Conservation (phyloP, 306 rosid genomes). For the Oxytropis ochrocephala region DNA sequence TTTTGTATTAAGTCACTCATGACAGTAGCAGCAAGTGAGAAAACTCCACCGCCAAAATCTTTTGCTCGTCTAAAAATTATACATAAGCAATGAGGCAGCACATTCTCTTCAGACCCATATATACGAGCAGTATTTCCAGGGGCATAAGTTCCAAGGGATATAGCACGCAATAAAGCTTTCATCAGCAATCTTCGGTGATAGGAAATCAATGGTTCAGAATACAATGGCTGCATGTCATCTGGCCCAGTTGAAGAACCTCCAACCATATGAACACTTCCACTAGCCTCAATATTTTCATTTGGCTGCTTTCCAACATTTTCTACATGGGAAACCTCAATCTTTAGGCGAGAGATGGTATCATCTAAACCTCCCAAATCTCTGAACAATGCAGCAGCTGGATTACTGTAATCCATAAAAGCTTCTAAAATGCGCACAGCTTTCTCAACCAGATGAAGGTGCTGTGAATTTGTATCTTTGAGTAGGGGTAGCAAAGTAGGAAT, state of each 20-base stretch:
- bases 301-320: conserved; percentile 70
- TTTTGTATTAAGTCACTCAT: conserved; percentile 96
- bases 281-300: conserved; percentile 46
- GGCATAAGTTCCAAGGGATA: conserved; percentile 91
- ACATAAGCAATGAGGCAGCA: conserved; percentile 79
- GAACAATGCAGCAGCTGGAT: conserved; percentile 90
- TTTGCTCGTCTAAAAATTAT: conserved; percentile 74
- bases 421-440: conserved; percentile 91
- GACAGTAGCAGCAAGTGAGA: conserved; percentile 93
- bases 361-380: conserved; percentile 99
- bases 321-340: conserved; percentile 75
- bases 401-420: conserved; percentile 96
- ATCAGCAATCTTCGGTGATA: conserved; percentile 74
- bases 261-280: conserved; percentile 42
- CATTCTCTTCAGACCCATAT: conserved; percentile 86
- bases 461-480: conserved; percentile 83
- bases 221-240: conserved; percentile 69
- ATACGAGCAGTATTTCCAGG: conserved; percentile 80
- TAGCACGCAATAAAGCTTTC: conserved; percentile 93
- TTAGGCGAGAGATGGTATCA: conserved; percentile 79
- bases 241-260: conserved; percentile 46
- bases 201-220: conserved; percentile 74
- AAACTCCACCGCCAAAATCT: conserved; percentile 97
- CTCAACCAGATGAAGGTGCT: conserved; percentile 91
- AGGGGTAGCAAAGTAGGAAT: conserved; percentile 92